Conservation (phyloP, 768 basidiomycete genomes). For the Lactarius pseudohatsudake region DNA sequence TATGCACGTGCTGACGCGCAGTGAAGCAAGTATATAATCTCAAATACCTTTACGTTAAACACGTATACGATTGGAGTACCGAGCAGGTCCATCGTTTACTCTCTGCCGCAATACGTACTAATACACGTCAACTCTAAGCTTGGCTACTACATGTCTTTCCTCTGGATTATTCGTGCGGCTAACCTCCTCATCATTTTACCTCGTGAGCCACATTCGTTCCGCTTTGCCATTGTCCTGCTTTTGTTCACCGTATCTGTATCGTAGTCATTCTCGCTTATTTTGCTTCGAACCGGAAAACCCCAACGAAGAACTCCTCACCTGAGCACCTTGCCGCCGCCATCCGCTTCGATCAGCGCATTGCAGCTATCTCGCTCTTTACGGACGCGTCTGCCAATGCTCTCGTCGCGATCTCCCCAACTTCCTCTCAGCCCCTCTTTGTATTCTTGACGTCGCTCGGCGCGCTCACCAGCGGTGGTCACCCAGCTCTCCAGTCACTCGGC, state of each 20-base stretch:
- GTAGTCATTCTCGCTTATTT: conserved; percentile 30
- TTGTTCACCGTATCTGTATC: not conserved
- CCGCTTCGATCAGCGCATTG: conserved; percentile 27
- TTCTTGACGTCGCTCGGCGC: conserved; percentile 28
- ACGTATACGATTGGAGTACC: conserved; percentile 29
- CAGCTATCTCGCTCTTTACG: conserved; percentile 28
- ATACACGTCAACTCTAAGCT: conserved; percentile 18
- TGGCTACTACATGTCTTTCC: conserved; percentile 30
- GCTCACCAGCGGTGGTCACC: conserved; percentile 28
- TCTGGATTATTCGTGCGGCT: conserved; percentile 27
- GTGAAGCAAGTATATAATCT: conserved; percentile 31
- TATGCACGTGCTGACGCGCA: not conserved
- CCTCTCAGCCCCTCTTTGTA: conserved; percentile 31
- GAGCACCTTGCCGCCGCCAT: conserved; percentile 23
- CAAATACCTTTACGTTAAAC: conserved; percentile 30
- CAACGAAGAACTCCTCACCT: not conserved
- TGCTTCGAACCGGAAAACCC: not conserved
- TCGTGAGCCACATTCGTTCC: conserved; percentile 16
- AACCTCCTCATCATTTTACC: conserved; percentile 29
- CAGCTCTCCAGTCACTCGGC: conserved; percentile 30
- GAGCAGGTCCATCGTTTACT: conserved; percentile 23
- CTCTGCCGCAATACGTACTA: not conserved
- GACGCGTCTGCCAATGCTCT: conserved; percentile 30
- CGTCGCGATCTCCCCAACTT: conserved; percentile 26
- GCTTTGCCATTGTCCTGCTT: not conserved